Conservation (phyloP, 2,329 filamentous ascomycete genomes). For the Alternaria longipes region DNA sequence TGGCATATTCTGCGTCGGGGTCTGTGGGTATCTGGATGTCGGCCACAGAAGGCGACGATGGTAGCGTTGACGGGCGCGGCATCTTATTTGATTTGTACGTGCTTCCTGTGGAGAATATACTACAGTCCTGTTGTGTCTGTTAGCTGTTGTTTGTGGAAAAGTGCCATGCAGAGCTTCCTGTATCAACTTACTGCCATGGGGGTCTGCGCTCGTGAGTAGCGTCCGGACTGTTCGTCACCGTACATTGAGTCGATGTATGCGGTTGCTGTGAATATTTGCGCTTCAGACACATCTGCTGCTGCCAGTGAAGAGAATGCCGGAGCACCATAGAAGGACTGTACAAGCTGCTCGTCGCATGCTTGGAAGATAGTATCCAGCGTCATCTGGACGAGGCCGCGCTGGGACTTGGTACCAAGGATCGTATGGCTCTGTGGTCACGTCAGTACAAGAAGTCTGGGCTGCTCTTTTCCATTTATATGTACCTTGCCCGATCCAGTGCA, state of each 20-base stretch:
- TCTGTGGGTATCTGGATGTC: constrained; percentile 73
- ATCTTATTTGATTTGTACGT: constrained; percentile 64
- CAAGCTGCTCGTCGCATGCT: constrained; percentile 76
- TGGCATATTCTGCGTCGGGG: constrained; percentile 78
- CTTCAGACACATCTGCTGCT: constrained; percentile 81
- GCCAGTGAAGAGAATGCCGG: constrained; percentile 77
- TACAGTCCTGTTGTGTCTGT: constrained; percentile 61
- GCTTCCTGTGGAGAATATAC: constrained; percentile 66
- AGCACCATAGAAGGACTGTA: constrained; percentile 65
- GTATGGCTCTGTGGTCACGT: constrained; percentile 79
- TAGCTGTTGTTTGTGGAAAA: constrained; percentile 39
- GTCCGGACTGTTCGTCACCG: constrained; percentile 70
- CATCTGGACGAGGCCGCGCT: constrained; percentile 91
- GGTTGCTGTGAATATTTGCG: constrained; percentile 75
- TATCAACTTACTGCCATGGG: constrained; percentile 55
- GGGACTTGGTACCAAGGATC: constrained; percentile 85
- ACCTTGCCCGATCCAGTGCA: constrained; percentile 98
- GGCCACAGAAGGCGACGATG: constrained; percentile 78
- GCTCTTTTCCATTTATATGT: constrained; percentile 14
- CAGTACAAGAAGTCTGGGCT: constrained; percentile 1
- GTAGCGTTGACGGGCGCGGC: constrained; percentile 74
- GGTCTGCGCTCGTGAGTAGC: constrained; percentile 56
- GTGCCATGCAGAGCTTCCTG: constrained; percentile 22
- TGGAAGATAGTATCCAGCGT: constrained; percentile 89
- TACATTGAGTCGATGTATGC: constrained; percentile 83